Evolutionary conservation across 2,329 filamentous ascomycete genomes (phyloP), one percentile per base, ranked within the genome.

Genomic region (Chalara sp.): DNA sequence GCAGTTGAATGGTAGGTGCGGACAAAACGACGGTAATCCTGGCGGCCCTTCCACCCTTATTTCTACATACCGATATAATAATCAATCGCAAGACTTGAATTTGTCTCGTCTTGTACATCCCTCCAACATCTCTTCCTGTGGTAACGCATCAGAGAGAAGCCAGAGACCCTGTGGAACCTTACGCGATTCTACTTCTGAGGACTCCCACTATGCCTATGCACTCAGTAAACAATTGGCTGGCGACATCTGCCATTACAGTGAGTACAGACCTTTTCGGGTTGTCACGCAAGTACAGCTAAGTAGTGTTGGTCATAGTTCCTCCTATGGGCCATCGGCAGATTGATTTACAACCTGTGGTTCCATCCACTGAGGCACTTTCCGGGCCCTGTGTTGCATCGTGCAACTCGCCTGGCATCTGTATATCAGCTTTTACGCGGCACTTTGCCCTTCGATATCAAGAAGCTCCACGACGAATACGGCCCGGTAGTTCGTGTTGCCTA

Each of bases 371-470:
- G 56, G 3, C 45, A 49, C 3, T 64, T 65, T 43, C 61, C 57
- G 6, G 64, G 64, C 5, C 64, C 64, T 2, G 57, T 45, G 11
- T 45, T 59, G 30, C 41, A 78, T 32, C 44, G 44, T 29, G 13
- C 30, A 10, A 32, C 11, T 32, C 44, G 44, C 30, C 44, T 46
- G 10, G 44, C 13, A 11, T 46, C 10, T 11, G 29, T 32, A 3
- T 32, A 46, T 29, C n/a, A 46, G 10, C 12, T 46, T 3, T 30
- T 46, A 11, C 44, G 44, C 11, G 44, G 44, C 13, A 32, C n/a
- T 11, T 30, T 29, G n/a, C 49, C 44, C 8, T 53, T 44, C 49
- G 40, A 44, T 39, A 35, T 50, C 6, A 32, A 32, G 11, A 31
- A 52, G 2, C 44, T 58, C 1, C 60, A 63, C 39, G 53, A 59